Conservation (phyloP, 371 early-diverging fungal species). For the Chytridiales sp. region DNA sequence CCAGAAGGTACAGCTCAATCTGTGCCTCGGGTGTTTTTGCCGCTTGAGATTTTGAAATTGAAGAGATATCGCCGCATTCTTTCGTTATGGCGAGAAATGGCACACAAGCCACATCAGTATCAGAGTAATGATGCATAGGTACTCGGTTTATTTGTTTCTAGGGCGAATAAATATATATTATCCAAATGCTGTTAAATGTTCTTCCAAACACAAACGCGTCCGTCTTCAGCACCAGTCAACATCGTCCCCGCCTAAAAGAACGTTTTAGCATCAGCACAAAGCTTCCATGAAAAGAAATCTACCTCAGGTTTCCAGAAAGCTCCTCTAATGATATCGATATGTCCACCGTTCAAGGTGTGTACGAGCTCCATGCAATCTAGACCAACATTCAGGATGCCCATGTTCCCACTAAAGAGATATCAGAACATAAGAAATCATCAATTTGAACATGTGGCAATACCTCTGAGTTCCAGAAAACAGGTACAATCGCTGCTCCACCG, state of each 20-base stretch:
- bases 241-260: background rate
- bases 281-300: background rate
- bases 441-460: conserved; percentile 43
- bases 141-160: too few relatives aligned
- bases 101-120: too few relatives aligned
- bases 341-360: conserved; percentile 46
- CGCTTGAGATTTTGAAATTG: too few relatives aligned
- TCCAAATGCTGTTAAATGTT: too few relatives aligned
- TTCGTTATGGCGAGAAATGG: too few relatives aligned
- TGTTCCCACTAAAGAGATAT: conserved; percentile 30
- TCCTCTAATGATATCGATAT: conserved; percentile 45
- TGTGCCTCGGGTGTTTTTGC: too few relatives aligned
- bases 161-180: too few relatives aligned
- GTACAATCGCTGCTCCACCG: conserved; percentile 66
- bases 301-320: conserved; percentile 37
- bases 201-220: conserved; percentile 1
- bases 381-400: conserved; percentile 43
- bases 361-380: conserved; percentile 37
- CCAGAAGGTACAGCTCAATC: too few relatives aligned
- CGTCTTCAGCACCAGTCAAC: background rate
- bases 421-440: background rate
- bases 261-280: background rate
- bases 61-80: too few relatives aligned
- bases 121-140: too few relatives aligned
- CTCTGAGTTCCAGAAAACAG: conserved; percentile 75